Percentiles rank a stretch among this genome's conserved stretches.
phyloP scores from a whole-genome alignment of 2,329 filamentous ascomycete genomes.

The Myrmaecium sp. region DNA sequence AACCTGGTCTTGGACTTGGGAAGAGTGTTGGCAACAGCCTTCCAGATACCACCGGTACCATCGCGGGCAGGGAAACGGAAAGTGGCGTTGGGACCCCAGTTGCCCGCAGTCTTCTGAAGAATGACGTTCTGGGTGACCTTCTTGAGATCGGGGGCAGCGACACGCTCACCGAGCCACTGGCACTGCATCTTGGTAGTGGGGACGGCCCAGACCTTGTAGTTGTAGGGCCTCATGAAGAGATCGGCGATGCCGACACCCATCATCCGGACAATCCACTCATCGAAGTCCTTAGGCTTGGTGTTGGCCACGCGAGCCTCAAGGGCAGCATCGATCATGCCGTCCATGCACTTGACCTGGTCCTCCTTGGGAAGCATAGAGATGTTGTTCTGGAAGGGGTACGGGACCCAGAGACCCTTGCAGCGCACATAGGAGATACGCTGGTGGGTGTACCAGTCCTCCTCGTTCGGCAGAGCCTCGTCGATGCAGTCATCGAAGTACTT shows the following conservation, averaged over 20 bases:
- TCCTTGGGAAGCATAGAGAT: conserved; percentile 96
- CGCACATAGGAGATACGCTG: conserved; percentile 98
- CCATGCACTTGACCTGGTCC: conserved; percentile 85
- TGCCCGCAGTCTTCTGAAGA: conserved; percentile 85
- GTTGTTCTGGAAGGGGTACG: conserved; percentile 99
- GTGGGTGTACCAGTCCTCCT: conserved; percentile 93
- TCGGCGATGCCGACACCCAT: conserved; percentile 81
- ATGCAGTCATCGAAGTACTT: conserved; percentile 99
- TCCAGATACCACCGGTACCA: conserved; percentile 98
- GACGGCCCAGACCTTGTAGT: conserved; percentile 99
- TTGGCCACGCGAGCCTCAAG: conserved; percentile 71
- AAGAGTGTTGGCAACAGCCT: conserved; percentile 82
- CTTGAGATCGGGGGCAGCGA: conserved; percentile 93
- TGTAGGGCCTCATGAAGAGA: conserved; percentile 98
- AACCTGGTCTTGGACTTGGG: conserved; percentile 85
- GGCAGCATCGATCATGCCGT: conserved; percentile 90
- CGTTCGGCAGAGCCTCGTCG: conserved; percentile 85
- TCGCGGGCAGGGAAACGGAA: conserved; percentile 95
- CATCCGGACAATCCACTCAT: conserved; percentile 94
- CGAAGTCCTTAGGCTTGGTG: conserved; percentile 90
- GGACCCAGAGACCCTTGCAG: conserved; percentile 91
- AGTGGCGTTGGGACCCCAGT: conserved; percentile 95
- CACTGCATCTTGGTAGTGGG: conserved; percentile 99
- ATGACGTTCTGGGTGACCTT: conserved; percentile 85
- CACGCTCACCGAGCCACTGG: conserved; percentile 94